These are phyloP conservation scores for Schizopora paradoxa DNA, from an alignment of 1,284 basidiomycete genomes.

Conservation along the genomic window DNA sequence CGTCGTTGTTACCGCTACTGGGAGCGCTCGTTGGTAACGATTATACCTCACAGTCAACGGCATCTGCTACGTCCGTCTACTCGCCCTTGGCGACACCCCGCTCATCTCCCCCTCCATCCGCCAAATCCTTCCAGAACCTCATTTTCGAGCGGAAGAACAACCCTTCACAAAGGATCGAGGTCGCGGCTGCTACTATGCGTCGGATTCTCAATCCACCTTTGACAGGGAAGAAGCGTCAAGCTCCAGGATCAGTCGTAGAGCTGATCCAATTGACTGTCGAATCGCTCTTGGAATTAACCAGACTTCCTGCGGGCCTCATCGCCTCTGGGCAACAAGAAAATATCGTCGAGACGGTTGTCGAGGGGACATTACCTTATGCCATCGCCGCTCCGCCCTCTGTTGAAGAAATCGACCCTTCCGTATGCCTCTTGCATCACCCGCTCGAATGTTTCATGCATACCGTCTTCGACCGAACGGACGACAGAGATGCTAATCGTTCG, in stretches of 20 bases:
- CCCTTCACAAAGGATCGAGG: slow-evolving; percentile 51
- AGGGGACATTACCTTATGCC: slow-evolving; percentile 70
- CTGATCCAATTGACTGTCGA: slow-evolving; percentile 64
- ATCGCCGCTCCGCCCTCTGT: slow-evolving; percentile 50
- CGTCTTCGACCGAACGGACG: slow-evolving; percentile 10
- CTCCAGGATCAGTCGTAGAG: slow-evolving; percentile 61
- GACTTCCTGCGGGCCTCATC: slow-evolving; percentile 39
- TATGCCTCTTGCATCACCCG: slow-evolving; percentile 21
- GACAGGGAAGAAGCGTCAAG: slow-evolving; percentile 47
- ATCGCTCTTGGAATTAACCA: slow-evolving; percentile 40
- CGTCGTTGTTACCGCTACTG: slow-evolving; percentile 75
- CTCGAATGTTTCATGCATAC: slow-evolving; percentile 8
- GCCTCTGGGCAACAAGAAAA: slow-evolving; percentile 56
- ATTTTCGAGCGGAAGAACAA: slow-evolving; percentile 64
- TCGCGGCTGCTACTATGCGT: slow-evolving; percentile 49
- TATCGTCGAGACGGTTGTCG: slow-evolving; percentile 63
- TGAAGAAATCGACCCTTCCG: slow-evolving; percentile 53
- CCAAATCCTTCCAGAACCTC: slow-evolving; percentile 44
- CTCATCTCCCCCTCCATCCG: not conserved
- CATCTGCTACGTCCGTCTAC: slow-evolving; percentile 22
- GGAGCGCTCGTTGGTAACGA: slow-evolving; percentile 86
- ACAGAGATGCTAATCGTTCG: slow-evolving; percentile 19
- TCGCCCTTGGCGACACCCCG: slow-evolving; percentile 1
- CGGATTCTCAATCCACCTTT: slow-evolving; percentile 38
- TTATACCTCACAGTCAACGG: slow-evolving; percentile 49